Conservation (phyloP, 2,329 filamentous ascomycete genomes). For the Ascochyta viciae-villosae region DNA sequence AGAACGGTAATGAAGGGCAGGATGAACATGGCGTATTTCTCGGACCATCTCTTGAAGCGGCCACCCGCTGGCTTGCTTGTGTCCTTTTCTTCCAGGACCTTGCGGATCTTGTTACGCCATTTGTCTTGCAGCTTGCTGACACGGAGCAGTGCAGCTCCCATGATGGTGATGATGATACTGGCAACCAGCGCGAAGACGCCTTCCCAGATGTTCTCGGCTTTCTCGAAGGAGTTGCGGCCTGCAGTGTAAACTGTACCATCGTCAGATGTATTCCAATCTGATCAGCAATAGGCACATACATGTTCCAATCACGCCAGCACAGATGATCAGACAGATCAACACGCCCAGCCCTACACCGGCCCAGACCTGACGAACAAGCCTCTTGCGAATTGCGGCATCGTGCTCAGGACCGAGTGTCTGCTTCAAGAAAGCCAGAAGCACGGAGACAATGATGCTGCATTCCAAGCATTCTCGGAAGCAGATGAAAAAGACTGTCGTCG, state of each 20-base stretch:
- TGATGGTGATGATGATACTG: slow-evolving; percentile 78
- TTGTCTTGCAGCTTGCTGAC: slow-evolving; percentile 85
- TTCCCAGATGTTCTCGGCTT: slow-evolving; percentile 79
- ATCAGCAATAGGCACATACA: slow-evolving; percentile 39
- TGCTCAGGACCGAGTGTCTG: slow-evolving; percentile 74
- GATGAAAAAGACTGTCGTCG: slow-evolving; percentile 78
- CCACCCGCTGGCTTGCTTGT: slow-evolving; percentile 47
- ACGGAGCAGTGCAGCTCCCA: slow-evolving; percentile 81
- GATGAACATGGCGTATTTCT: slow-evolving; percentile 86
- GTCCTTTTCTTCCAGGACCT: slow-evolving; percentile 67
- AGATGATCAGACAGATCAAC: slow-evolving; percentile 69
- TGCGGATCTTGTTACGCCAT: slow-evolving; percentile 83
- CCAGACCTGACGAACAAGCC: slow-evolving; percentile 74
- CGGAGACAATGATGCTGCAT: slow-evolving; percentile 83
- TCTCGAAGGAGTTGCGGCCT: slow-evolving; percentile 70
- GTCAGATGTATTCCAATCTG: not conserved
- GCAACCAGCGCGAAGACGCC: slow-evolving; percentile 79
- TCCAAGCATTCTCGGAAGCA: slow-evolving; percentile 87
- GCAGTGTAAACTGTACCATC: slow-evolving; percentile 65
- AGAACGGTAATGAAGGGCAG: slow-evolving; percentile 89
- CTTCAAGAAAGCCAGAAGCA: slow-evolving; percentile 85
- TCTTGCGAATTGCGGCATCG: slow-evolving; percentile 70
- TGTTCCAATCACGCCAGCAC: slow-evolving; percentile 71
- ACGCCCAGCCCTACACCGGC: slow-evolving; percentile 68
- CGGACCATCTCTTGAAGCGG: slow-evolving; percentile 67